Percentiles rank a stretch among this genome's conserved stretches.
These are phyloP conservation scores for Colletotrichum truncatum DNA, from an alignment of 2,329 filamentous ascomycete species.

Conservation along the genomic window DNA sequence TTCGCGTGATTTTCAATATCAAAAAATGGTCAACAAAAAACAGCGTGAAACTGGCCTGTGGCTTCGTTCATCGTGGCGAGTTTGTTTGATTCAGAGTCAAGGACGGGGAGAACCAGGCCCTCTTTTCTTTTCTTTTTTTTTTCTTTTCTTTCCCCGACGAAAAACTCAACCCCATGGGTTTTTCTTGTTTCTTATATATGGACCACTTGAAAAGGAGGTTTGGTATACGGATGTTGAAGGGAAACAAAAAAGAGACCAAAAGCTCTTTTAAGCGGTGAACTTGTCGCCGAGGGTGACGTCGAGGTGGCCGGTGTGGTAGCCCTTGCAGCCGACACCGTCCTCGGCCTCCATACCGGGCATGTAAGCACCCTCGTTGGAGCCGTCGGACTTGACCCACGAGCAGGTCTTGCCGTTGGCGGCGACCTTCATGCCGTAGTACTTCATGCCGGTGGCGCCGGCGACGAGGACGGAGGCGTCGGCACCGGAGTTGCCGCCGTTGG, in stretches of 20 bases:
- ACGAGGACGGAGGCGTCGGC: constrained; percentile 61
- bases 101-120: no score
- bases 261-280: constrained; percentile 2
- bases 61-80: constrained; percentile 22
- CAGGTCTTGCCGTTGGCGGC: constrained; percentile 50
- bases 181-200: not conserved
- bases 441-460: constrained; percentile 41
- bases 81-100: not conserved
- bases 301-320: constrained; percentile 40
- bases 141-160: constrained; percentile 12
- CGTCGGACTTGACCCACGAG: constrained; percentile 49
- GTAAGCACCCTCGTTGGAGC: constrained; percentile 46
- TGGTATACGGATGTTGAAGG: no score
- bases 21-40: no score
- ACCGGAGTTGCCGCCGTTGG: constrained; percentile 60
- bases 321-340: constrained; percentile 53
- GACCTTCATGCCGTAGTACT: constrained; percentile 47
- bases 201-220: not conserved
- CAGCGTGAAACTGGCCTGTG: no score
- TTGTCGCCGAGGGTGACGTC: constrained; percentile 43
- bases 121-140: no score
- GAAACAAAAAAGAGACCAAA: no score
- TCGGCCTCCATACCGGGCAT: constrained; percentile 43
- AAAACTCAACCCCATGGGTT: constrained; percentile 1
- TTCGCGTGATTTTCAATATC: no score